Base-by-base conservation (phyloP, 2,329 filamentous ascomycete species). In the Colletotrichum sp. region DNA sequence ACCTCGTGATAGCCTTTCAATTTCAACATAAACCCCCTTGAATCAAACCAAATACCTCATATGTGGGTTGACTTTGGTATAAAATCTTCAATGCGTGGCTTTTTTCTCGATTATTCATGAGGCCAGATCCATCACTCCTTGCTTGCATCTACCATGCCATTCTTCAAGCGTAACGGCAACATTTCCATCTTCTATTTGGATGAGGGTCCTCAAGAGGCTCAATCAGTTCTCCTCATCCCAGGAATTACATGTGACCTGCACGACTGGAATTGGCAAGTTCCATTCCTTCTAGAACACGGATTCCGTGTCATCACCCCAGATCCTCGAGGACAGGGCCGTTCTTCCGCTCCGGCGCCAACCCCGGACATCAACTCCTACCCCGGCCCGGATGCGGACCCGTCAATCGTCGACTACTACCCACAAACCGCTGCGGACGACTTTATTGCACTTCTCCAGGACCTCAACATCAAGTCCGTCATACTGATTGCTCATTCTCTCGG, bases 181-280 rank as follows among this genome's bases (percentile, higher is more conserved):
- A 76, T 74, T 10, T 55, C 18, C 43, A 74, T 76, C 12, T 74
- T 68, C n/a, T 74, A 63, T 13, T 21, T 76, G 5, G 59, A 76
- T 16, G 74, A 74, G 24, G 66, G 74, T 4, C 60, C 60, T 6
- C 59, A 66, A 30, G 71, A 72, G 6, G 48, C 59, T 10, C 43
- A 52, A 15, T 24, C 21, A 2, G 52, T 69, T 0, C 18, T 74
- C 7, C 48, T 76, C 5, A 64, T 74, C 13, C 74, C 70, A 32
- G 59, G 59, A 1, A 67, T 74, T 6, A 63, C 48, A 12, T 76
- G 59, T 9, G 59, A 74, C 43, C 39, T 66, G 4, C 74, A 69
- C 60, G 64, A 66, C 8, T 76, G 65, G 65, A 68, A 73, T 18
- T 76, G 65, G 71, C 71, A 76, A 30, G 34, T 76, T 10, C 71